A percentile compares a stretch with the other conserved stretches of the same genome.
These are phyloP conservation scores for Suillus subluteus DNA, from an alignment of 768 basidiomycete species.

Conservation along the genomic window DNA sequence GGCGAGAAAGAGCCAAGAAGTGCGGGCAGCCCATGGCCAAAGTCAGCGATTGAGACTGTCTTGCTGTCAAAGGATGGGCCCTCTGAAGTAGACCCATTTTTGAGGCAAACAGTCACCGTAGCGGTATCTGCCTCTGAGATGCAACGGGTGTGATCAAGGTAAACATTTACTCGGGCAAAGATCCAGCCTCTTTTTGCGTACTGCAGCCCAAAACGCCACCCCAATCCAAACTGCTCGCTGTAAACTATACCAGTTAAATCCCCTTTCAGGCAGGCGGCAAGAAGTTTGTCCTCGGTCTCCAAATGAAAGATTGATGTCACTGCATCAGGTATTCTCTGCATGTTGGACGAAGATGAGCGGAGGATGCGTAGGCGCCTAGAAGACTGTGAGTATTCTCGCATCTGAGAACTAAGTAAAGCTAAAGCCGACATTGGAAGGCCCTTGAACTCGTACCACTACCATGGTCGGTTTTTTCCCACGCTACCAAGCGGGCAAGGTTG, in stretches of 20 bases:
- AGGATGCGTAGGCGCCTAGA: neutral
- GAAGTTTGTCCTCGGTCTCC: conserved; percentile 23
- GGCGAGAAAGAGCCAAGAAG: conserved; percentile 29
- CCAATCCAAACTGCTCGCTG: conserved; percentile 30
- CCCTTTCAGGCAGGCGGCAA: conserved; percentile 16
- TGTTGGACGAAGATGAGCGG: neutral
- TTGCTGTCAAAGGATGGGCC: conserved; percentile 16
- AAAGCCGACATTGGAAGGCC: too few relatives aligned
- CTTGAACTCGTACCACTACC: too few relatives aligned
- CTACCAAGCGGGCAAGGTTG: too few relatives aligned
- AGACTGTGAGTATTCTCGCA: too few relatives aligned
- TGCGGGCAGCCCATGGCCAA: conserved; percentile 28
- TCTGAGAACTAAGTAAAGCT: too few relatives aligned
- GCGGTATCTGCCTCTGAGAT: conserved; percentile 26
- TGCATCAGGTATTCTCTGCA: conserved; percentile 31
- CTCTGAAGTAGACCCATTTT: conserved; percentile 7
- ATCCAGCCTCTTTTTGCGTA: conserved; percentile 21
- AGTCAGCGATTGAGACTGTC: conserved; percentile 23
- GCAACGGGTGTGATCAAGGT: conserved; percentile 30
- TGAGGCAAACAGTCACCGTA: conserved; percentile 17
- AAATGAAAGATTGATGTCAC: conserved; percentile 28
- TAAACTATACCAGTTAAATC: conserved; percentile 18
- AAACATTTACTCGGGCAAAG: conserved; percentile 26
- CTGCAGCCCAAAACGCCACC: conserved; percentile 31
- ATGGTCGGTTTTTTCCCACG: too few relatives aligned